These are phyloP conservation scores for Phytophthora cactorum DNA, from an alignment of 352 stramenopile genomes.

Conservation along the genomic window DNA sequence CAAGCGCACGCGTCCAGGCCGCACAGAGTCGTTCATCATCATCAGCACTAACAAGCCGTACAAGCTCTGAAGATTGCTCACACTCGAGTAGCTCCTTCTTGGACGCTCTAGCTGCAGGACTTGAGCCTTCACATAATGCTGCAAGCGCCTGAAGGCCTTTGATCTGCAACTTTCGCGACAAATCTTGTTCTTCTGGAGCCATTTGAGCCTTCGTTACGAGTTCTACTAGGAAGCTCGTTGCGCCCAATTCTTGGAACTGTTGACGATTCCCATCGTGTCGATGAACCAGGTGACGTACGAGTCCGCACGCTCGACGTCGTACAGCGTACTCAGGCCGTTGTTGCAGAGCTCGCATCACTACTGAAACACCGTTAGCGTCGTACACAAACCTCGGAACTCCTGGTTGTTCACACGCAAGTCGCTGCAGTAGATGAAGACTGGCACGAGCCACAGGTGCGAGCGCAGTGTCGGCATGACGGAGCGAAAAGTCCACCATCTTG, in stretches of 20 bases:
- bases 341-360: conserved; percentile 62
- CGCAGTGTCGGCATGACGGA: conserved; percentile 49
- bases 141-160: conserved; percentile 58
- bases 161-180: conserved; percentile 45
- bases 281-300: conserved; percentile 60
- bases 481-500: conserved; percentile 58
- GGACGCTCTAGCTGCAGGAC: conserved; percentile 34
- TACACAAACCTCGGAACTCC: conserved; percentile 50
- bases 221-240: conserved; percentile 43
- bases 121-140: conserved; percentile 50
- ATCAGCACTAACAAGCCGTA: conserved; percentile 33
- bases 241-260: conserved; percentile 61
- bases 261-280: conserved; percentile 53
- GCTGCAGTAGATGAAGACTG: conserved; percentile 65
- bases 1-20: conserved; percentile 55
- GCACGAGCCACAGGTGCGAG: conserved; percentile 38
- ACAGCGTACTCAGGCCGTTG: conserved; percentile 27
- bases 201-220: conserved; percentile 24
- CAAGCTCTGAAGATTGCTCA: conserved; percentile 45
- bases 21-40: conserved; percentile 44
- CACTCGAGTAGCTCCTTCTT: conserved; percentile 73
- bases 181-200: not conserved
- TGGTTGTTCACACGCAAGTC: conserved; percentile 44
- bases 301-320: conserved; percentile 41
- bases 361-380: conserved; percentile 28